phyloP scores from a whole-genome alignment of 495 filamentous ascomycete species.

The Talaromyces wortmannii region DNA sequence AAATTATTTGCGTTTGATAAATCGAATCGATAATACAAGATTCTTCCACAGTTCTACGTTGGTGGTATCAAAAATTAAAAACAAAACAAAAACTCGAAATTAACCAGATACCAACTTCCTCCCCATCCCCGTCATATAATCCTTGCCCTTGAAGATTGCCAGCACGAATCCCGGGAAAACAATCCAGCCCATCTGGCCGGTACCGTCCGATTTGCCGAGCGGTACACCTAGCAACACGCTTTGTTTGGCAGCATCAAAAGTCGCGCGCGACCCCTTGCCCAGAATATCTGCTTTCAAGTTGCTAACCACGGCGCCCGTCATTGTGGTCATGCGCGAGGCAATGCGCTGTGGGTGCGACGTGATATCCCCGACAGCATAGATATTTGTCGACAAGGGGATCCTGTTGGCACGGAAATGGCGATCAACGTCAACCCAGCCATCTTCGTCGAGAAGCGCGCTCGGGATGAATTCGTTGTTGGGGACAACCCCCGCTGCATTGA shows the following conservation, averaged over 20 bases:
- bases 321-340: constrained; percentile 17
- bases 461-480: constrained; percentile 59
- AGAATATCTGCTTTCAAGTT: constrained; percentile 28
- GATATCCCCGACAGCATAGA: constrained; percentile 36
- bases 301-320: constrained; percentile 17
- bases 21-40: too few relatives aligned
- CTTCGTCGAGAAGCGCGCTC: constrained; percentile 34
- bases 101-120: constrained; percentile 1
- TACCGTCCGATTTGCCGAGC: constrained; percentile 37
- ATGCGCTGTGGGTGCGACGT: constrained; percentile 24
- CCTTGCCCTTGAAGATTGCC: constrained; percentile 37
- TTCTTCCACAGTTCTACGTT: too few relatives aligned
- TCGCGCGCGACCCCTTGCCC: constrained; percentile 10
- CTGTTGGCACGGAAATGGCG: constrained; percentile 42
- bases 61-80: neutral
- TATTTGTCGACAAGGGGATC: constrained; percentile 4
- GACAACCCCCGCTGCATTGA: constrained; percentile 52
- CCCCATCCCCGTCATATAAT: constrained; percentile 18
- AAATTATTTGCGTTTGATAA: too few relatives aligned
- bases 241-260: constrained; percentile 14
- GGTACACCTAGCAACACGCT: constrained; percentile 30
- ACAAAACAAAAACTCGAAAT: neutral
- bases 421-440: constrained; percentile 50
- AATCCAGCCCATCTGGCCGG: constrained; percentile 41
- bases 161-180: constrained; percentile 36